phyloP scores from a whole-genome alignment of 2,329 filamentous ascomycete genomes.

The Ceratocystis eucalypticola region DNA sequence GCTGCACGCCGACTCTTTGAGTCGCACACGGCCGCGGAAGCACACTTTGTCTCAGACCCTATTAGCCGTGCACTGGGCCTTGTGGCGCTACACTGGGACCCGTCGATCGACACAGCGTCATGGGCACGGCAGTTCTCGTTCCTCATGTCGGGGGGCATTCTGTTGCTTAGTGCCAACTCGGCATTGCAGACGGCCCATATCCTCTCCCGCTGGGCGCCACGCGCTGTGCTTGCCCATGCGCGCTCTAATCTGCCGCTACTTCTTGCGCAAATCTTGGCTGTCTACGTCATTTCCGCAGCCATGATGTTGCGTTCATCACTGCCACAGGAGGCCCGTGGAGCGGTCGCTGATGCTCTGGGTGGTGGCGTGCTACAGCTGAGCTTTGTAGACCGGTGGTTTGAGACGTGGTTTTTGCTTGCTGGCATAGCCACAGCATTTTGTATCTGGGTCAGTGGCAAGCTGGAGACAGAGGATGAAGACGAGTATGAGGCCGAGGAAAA shows the following conservation, averaged over 20 bases:
- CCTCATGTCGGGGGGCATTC: slow-evolving; percentile 66
- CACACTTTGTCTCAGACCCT: slow-evolving; percentile 41
- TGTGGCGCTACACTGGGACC: slow-evolving; percentile 71
- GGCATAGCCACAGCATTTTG: slow-evolving; percentile 54
- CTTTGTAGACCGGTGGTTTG: slow-evolving; percentile 63
- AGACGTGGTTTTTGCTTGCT: slow-evolving; percentile 67
- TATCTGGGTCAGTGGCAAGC: slow-evolving; percentile 45
- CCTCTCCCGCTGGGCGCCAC: slow-evolving; percentile 61
- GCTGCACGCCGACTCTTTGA: slow-evolving; percentile 47
- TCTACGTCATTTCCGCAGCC: slow-evolving; percentile 72
- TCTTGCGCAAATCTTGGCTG: slow-evolving; percentile 67
- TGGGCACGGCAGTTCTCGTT: slow-evolving; percentile 87
- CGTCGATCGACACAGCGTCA: slow-evolving; percentile 63
- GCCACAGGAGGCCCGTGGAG: slow-evolving; percentile 61
- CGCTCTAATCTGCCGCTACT: slow-evolving; percentile 67
- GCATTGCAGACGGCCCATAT: slow-evolving; percentile 76
- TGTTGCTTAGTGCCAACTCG: slow-evolving; percentile 66
- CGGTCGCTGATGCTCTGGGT: slow-evolving; percentile 63
- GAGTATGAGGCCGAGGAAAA: slow-evolving; percentile 51
- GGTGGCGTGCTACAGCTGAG: slow-evolving; percentile 50
- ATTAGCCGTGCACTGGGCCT: slow-evolving; percentile 73
- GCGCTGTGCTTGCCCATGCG: slow-evolving; percentile 57
- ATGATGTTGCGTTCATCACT: slow-evolving; percentile 51
- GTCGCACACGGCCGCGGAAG: slow-evolving; percentile 24
- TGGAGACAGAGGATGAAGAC: slow-evolving; percentile 43